Conservation (phyloP, 2,329 filamentous ascomycete genomes). For the Cladosporium phlei region DNA sequence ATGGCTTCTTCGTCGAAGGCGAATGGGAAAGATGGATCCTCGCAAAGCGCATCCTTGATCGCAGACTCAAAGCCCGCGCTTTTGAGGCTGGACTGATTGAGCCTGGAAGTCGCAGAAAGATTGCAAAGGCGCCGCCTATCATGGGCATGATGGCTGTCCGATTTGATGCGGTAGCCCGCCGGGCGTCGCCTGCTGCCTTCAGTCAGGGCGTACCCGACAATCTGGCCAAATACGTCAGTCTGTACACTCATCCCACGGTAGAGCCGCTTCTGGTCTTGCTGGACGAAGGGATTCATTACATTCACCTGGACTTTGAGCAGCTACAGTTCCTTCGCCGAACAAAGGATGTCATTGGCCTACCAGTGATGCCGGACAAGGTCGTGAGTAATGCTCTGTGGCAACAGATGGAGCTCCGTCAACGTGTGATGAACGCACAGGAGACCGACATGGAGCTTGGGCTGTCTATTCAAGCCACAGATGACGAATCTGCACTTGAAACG, state of each 20-base stretch:
- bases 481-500: conserved; percentile 14
- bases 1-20: conserved; percentile 54
- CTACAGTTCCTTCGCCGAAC: conserved; percentile 50
- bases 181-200: conserved; percentile 20
- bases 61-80: conserved; percentile 45
- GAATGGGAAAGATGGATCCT: conserved; percentile 57
- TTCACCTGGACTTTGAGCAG: conserved; percentile 56
- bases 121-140: conserved; percentile 45
- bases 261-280: conserved; percentile 52
- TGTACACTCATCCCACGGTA: conserved; percentile 52
- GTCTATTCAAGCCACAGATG: conserved; percentile 39
- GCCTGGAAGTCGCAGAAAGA: conserved; percentile 37
- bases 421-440: conserved; percentile 50
- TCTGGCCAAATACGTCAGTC: conserved; percentile 45
- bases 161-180: conserved; percentile 50
- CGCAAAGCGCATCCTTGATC: conserved; percentile 50
- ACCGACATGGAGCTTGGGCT: conserved; percentile 51
- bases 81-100: conserved; percentile 46
- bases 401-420: conserved; percentile 53
- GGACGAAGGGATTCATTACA: conserved; percentile 57
- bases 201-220: conserved; percentile 38
- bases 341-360: conserved; percentile 50
- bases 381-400: conserved; percentile 55
- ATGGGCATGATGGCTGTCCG: conserved; percentile 48
- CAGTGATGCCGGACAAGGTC: conserved; percentile 52